Base-by-base conservation (phyloP, 768 basidiomycete species). In the Rhodotorula paludigena region DNA sequence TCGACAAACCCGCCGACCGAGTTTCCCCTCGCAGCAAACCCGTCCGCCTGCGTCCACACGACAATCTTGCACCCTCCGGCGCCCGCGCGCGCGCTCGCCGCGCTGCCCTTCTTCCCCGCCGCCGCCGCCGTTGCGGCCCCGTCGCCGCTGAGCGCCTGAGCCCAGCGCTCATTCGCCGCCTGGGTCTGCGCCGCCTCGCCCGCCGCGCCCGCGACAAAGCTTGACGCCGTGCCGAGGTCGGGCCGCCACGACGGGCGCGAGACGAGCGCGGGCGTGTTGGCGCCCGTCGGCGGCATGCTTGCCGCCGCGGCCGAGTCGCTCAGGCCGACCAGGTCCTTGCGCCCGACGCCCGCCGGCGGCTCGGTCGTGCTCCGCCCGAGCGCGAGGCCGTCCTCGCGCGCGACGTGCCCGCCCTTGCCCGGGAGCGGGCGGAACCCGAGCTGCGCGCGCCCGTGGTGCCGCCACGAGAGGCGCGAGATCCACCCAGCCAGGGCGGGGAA, bases 11-110 rank as follows among this genome's bases (percentile, higher is more conserved):
- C 71, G 3, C 25, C 11, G 12, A 72, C 71, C 32, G 71, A 65
- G 57, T 73, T 73, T 1, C 67, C 67, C 32, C 72, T 28, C 10
- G 61, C 72, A 10, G 58, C 63, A 36, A 63, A 73, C 36, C 72
- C 72, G 28, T 73, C 64, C 32, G 2, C 20, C 30, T 56, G 35
- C 28, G 45, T 49, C 72, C 72, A 73, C 1, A 73, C 54, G 9
- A 73, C 64, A 38, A 69, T 18, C 55, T 66, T 66, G 61, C 72
- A 73, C 20, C 72, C 72, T 0, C 71, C 71, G n/a, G 51, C 51
- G n/a, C 71, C 71, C 23, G 60, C 49, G 2, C 64, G 28, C n/a
- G 41, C 39, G n/a, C 38, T 28, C 47, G 41, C 63, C 25, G 47
- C 67, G 20, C 58, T 54, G 25, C 6, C 10, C 45, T 55, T 38